Evolutionary conservation across 495 filamentous ascomycete genomes (phyloP).

Genomic region (Bacidia gigantensis): DNA sequence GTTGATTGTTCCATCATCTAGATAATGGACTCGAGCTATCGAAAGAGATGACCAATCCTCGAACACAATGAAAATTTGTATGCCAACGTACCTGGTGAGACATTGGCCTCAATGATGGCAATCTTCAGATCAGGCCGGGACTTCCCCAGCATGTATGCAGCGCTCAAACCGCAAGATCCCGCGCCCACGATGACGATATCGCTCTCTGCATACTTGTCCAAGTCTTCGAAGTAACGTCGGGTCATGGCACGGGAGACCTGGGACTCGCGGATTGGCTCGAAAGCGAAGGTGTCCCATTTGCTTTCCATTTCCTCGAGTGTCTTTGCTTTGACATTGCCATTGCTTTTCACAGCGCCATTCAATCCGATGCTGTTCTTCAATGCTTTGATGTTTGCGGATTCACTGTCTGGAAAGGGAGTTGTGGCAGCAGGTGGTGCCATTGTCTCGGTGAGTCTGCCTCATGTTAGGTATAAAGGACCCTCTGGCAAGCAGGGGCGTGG

Average conservation of each 20-base stretch:
- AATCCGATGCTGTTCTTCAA: constrained; percentile 29
- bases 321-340: constrained; percentile 7
- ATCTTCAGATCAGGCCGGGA: constrained; percentile 81
- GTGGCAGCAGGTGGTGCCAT: constrained; percentile 25
- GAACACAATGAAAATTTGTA: too few species aligned
- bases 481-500: constrained; percentile 24
- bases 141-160: constrained; percentile 72
- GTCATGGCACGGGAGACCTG: constrained; percentile 89
- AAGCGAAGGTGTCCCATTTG: constrained; percentile 68
- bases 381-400: constrained; percentile 41
- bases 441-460: not conserved
- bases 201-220: constrained; percentile 78
- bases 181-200: constrained; percentile 87
- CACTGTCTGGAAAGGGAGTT: constrained; percentile 28
- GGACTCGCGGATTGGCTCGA: constrained; percentile 75
- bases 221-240: constrained; percentile 76
- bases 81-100: constrained; percentile 47
- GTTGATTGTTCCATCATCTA: not conserved
- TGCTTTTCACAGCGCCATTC: not conserved
- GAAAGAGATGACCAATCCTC: too few species aligned
- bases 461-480: constrained; percentile 24
- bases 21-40: too few species aligned
- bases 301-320: not conserved
- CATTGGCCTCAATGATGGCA: constrained; percentile 76
- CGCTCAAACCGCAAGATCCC: constrained; percentile 71